Percentiles rank a stretch among this genome's conserved stretches.
Evolutionary conservation across 805 yeast genomes (phyloP).

Genomic region (Monosporozyma unispora): DNA sequence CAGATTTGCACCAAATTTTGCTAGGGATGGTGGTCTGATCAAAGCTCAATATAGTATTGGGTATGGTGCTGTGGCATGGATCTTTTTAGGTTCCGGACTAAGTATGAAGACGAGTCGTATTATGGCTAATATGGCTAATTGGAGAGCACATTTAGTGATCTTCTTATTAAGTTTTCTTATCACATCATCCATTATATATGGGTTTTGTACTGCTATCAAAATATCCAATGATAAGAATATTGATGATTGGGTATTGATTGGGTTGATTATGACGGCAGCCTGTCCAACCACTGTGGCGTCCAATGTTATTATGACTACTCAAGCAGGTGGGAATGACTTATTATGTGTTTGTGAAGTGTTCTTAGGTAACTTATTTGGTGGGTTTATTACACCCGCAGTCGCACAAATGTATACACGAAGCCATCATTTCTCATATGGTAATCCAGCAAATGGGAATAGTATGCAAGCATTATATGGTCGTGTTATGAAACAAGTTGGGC

Average conservation of each 20-base stretch:
- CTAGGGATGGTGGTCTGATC: conserved; percentile 71
- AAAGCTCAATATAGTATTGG: conserved; percentile 68
- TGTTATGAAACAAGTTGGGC: conserved; percentile 83
- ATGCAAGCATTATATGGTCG: conserved; percentile 53
- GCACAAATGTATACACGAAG: conserved; percentile 55
- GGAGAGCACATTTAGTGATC: conserved; percentile 78
- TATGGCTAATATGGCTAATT: conserved; percentile 53
- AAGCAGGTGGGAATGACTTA: conserved; percentile 75
- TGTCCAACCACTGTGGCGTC: conserved; percentile 91
- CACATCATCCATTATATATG: conserved; percentile 63
- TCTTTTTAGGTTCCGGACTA: conserved; percentile 73
- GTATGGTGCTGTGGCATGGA: conserved; percentile 81
- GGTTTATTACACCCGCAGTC: conserved; percentile 79
- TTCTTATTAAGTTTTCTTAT: conserved; percentile 59
- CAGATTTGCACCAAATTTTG: conserved; percentile 70
- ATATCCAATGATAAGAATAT: conserved; percentile 50
- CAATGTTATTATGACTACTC: conserved; percentile 84
- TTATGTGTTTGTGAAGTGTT: conserved; percentile 77
- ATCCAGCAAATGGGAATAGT: conserved; percentile 53
- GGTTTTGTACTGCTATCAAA: conserved; percentile 59
- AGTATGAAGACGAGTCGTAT: conserved; percentile 62
- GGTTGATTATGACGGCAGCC: conserved; percentile 71
- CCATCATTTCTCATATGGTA: conserved; percentile 64
- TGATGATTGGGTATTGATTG: conserved; percentile 70
- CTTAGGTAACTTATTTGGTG: conserved; percentile 76